Percentiles rank a stretch among this genome's conserved stretches.
These are phyloP conservation scores for Gigaspora rosea DNA, from an alignment of 192 early-diverging fungal species.

Conservation along the genomic window DNA sequence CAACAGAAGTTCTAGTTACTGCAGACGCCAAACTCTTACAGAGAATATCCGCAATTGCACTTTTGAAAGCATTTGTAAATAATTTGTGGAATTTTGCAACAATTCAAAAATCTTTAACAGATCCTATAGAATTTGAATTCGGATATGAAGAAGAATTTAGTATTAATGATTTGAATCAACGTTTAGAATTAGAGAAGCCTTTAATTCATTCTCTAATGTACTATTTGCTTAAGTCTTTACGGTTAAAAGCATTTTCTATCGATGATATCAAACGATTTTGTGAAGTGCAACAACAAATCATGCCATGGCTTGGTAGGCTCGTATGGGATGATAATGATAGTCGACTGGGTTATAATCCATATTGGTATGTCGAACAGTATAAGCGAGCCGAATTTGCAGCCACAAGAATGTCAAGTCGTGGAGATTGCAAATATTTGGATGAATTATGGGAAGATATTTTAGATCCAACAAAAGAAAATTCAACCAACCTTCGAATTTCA, in stretches of 20 bases:
- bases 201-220: slow-evolving; percentile 24
- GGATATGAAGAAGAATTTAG: slow-evolving; percentile 19
- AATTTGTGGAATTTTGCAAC: not conserved
- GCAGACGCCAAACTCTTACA: not conserved
- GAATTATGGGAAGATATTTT: slow-evolving; percentile 1
- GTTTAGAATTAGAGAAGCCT: not conserved
- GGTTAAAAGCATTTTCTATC: slow-evolving; percentile 15
- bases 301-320: slow-evolving; percentile 28
- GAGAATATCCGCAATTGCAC: slow-evolving; percentile 22
- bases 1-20: not conserved
- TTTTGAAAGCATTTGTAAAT: slow-evolving; percentile 31
- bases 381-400: not conserved
- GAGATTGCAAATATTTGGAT: not conserved
- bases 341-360: slow-evolving; percentile 32
- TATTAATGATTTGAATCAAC: not conserved
- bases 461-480: not conserved
- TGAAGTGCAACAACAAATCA: not conserved
- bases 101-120: not conserved
- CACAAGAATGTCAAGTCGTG: not conserved
- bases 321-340: slow-evolving; percentile 5
- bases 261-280: slow-evolving; percentile 31
- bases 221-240: slow-evolving; percentile 26
- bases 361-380: not conserved
- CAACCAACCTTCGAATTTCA: not conserved
- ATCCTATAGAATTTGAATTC: slow-evolving; percentile 16